phyloP scores from a whole-genome alignment of 495 filamentous ascomycete species.

The Pseudoneurospora amorphoporcata region DNA sequence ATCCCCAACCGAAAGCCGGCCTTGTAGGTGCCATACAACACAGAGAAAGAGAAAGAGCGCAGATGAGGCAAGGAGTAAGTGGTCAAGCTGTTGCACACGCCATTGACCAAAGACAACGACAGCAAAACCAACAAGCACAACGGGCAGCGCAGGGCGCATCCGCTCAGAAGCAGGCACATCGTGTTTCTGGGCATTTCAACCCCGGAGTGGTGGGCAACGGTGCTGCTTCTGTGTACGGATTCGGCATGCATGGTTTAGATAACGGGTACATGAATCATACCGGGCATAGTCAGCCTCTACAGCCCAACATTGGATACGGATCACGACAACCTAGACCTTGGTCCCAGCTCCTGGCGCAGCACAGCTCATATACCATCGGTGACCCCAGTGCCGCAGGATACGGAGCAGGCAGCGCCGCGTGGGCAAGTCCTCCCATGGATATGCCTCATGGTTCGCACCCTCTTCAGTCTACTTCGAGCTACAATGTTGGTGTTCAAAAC shows the following conservation, averaged over 20 bases:
- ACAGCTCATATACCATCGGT: constrained; percentile 4
- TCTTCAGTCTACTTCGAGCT: constrained; percentile 11
- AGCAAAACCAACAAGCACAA: constrained; percentile 37
- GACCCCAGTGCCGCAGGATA: constrained; percentile 1
- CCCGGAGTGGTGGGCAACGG: constrained; percentile 6
- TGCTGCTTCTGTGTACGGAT: constrained; percentile 22
- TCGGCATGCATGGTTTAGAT: constrained; percentile 7
- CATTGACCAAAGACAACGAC: constrained; percentile 63
- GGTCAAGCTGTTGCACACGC: constrained; percentile 68
- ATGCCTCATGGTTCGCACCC: constrained; percentile 5
- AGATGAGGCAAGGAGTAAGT: constrained; percentile 60
- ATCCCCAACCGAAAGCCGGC: constrained; percentile 43
- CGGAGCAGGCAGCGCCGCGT: constrained; percentile 1
- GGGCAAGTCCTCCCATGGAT: constrained; percentile 15
- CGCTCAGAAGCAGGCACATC: constrained; percentile 28
- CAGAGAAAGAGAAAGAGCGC: constrained; percentile 61
- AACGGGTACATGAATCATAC: neutral
- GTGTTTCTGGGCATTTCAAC: constrained; percentile 12
- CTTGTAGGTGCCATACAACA: constrained; percentile 68
- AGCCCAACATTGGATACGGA: constrained; percentile 4
- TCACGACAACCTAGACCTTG: constrained; percentile 3
- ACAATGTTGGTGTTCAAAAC: constrained; percentile 18
- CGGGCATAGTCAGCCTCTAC: constrained; percentile 2
- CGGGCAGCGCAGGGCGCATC: constrained; percentile 20
- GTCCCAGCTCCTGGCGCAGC: constrained; percentile 13